Evolutionary conservation across 768 basidiomycete genomes (phyloP), one percentile per base, ranked within the genome.

Genomic region (Clathrus columnatus): DNA sequence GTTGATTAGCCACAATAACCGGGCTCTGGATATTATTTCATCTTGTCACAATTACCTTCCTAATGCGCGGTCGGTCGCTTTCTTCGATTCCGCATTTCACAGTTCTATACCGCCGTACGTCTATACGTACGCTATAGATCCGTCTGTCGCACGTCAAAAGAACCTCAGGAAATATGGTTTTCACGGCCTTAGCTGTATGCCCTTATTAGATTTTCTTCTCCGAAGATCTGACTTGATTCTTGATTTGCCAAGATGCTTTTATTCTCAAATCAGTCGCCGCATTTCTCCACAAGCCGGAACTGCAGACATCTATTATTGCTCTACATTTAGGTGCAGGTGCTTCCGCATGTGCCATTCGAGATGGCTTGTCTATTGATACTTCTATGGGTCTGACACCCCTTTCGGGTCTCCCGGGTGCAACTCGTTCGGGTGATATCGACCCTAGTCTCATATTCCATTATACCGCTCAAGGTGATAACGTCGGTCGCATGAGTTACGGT

Each of bases 281-380:
- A 1, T 74, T 81, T 63, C 73, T 94, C 8, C 56, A 73, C 4
- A 85, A 84, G 73, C 70, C 75, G 1, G 63, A 72, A 18, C 62
- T 72, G 11, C 62, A 79, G 8, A 70, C 85, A 46, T 91, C 85
- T 65, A 75, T 94, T 50, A 90, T 95, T 56, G 75, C 90, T 16
- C 74, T 91, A 27, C 93, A 95, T 67, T 80, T 95, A 54, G 92
- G 92, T 4, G 89, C 88, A n/a, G 93, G 93, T 14, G 92, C 91
- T 0, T 90, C 85, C 14, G 81, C 78, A 14, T 92, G 90, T 67
- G 82, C 82, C 17, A 84, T 95, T 66, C 74, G 75, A 48, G 64
- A 73, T 36, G 93, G 93, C 20, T 70, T 77, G 57, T 89, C 87
- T 20, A 74, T 85, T 60, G 90, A 95, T 68, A 94, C 91, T 1